A percentile compares a stretch with the other conserved stretches of the same genome.
These are phyloP conservation scores for Malassezia obtusa DNA, from an alignment of 1,284 basidiomycete species.

Conservation along the genomic window DNA sequence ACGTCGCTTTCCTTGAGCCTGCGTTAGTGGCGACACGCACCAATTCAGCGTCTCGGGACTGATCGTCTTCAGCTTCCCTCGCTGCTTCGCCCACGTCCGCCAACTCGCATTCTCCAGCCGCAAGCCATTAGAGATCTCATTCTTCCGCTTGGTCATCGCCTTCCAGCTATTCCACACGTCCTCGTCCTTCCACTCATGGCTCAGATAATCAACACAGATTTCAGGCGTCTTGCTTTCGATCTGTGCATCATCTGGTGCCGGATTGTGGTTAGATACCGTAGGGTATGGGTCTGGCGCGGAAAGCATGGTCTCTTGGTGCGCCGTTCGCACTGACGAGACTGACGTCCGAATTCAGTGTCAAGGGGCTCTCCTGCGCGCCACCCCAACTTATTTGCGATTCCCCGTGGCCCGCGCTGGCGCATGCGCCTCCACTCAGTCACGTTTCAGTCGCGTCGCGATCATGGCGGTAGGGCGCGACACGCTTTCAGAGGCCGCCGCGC, in stretches of 20 bases:
- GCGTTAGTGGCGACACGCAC: slow-evolving; percentile 54
- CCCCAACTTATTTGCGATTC: background rate
- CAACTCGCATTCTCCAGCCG: slow-evolving; percentile 94
- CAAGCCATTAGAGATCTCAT: slow-evolving; percentile 90
- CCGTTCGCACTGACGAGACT: no score
- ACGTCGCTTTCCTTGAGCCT: slow-evolving; percentile 99
- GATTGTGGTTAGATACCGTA: slow-evolving; percentile 33
- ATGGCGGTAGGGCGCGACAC: background rate
- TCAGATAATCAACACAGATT: slow-evolving; percentile 61
- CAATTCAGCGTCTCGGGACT: slow-evolving; percentile 96
- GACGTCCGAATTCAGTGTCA: no score
- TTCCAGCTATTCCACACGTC: slow-evolving; percentile 98
- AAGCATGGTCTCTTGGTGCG: slow-evolving; percentile 27
- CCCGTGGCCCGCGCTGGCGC: background rate
- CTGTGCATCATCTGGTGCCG: slow-evolving; percentile 45
- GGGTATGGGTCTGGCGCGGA: slow-evolving; percentile 46
- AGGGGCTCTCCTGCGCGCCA: no score
- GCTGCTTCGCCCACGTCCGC: slow-evolving; percentile 99
- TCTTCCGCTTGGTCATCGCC: slow-evolving; percentile 95
- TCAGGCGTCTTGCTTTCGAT: slow-evolving; percentile 50
- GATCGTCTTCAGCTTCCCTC: slow-evolving; percentile 89
- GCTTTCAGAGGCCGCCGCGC: background rate
- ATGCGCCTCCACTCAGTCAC: background rate
- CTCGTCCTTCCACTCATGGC: slow-evolving; percentile 93
- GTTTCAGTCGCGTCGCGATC: background rate